These are phyloP conservation scores for Pichia sp. DNA, from an alignment of 1,139 yeast species.

Conservation along the genomic window DNA sequence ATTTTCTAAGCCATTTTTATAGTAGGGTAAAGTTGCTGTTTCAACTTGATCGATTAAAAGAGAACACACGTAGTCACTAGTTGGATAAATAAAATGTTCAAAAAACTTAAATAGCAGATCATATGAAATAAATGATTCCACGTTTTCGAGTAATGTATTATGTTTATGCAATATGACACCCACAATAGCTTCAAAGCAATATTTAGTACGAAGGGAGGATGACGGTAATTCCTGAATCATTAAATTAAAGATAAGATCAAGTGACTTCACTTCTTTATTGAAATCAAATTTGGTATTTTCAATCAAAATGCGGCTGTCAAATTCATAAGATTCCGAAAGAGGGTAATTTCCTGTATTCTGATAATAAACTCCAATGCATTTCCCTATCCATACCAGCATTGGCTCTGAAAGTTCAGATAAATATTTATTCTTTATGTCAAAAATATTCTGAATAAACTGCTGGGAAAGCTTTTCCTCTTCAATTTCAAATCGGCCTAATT, in stretches of 20 bases:
- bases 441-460: constrained; percentile 17
- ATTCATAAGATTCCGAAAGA: constrained; percentile 11
- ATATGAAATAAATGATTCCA: constrained; percentile 22
- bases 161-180: constrained; percentile 35
- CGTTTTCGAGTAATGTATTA: constrained; percentile 8
- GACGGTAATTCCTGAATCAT: constrained; percentile 16
- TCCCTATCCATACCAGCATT: constrained; percentile 39
- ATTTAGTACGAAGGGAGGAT: constrained; percentile 20
- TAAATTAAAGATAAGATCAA: constrained; percentile 24
- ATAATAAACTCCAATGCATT: constrained; percentile 39
- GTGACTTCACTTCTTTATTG: constrained; percentile 12
- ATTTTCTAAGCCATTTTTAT: constrained; percentile 13
- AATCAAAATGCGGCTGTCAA: constrained; percentile 13
- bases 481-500: neutral
- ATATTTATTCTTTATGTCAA: constrained; percentile 14
- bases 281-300: constrained; percentile 16
- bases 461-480: constrained; percentile 1
- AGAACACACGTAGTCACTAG: constrained; percentile 34
- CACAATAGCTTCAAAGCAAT: constrained; percentile 35
- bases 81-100: constrained; percentile 27
- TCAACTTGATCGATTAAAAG: constrained; percentile 30
- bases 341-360: constrained; percentile 27
- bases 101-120: constrained; percentile 18
- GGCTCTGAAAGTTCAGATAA: constrained; percentile 7
- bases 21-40: constrained; percentile 10